These are phyloP conservation scores for Lepidopterella palustris DNA, from an alignment of 495 filamentous ascomycete genomes.

Conservation along the genomic window DNA sequence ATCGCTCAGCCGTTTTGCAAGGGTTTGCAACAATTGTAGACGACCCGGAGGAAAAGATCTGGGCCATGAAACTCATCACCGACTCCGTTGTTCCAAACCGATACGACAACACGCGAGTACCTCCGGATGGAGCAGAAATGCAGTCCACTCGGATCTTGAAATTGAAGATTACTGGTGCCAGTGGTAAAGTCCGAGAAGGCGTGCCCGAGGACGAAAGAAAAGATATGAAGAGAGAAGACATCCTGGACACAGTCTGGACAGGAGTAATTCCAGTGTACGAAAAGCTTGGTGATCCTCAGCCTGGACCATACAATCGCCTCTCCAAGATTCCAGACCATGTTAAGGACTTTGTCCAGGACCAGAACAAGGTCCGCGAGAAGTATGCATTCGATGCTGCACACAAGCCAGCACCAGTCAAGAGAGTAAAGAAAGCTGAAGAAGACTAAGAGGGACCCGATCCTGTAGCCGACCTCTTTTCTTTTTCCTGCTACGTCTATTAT, in stretches of 20 bases:
- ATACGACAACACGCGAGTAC: constrained; percentile 63
- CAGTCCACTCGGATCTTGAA: constrained; percentile 67
- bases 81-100: constrained; percentile 62
- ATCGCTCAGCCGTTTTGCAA: constrained; percentile 74
- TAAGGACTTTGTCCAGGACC: constrained; percentile 45
- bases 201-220: constrained; percentile 62
- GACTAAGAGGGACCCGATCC: neutral
- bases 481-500: too few species aligned
- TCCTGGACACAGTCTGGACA: constrained; percentile 63
- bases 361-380: constrained; percentile 48
- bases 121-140: constrained; percentile 71
- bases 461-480: neutral
- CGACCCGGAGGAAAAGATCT: constrained; percentile 65
- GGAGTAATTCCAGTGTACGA: constrained; percentile 75
- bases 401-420: constrained; percentile 29
- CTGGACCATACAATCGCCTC: constrained; percentile 55
- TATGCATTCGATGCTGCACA: constrained; percentile 48
- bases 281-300: constrained; percentile 60
- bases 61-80: constrained; percentile 77
- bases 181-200: constrained; percentile 70
- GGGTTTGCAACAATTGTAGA: constrained; percentile 65
- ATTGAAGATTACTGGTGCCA: constrained; percentile 62
- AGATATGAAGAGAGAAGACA: constrained; percentile 52
- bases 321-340: constrained; percentile 59
- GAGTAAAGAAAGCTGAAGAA: constrained; percentile 23